A percentile compares a stretch with the other conserved stretches of the same genome.
Conservation (phyloP, 208 protist genomes). For the Leishmania martiniquensis region DNA sequence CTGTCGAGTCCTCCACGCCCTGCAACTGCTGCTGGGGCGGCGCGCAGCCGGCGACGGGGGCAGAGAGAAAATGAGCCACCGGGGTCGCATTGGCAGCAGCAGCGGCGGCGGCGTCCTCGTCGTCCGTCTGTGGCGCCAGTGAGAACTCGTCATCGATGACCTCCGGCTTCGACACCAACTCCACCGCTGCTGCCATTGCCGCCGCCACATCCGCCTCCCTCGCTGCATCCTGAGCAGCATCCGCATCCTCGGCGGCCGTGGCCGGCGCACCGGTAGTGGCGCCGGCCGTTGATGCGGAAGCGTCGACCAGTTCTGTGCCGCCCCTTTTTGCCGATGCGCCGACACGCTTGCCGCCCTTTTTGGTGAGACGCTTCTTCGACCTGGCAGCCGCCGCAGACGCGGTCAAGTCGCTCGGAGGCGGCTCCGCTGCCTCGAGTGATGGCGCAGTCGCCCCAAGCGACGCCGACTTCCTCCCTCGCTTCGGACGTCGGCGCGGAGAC, state of each 20-base stretch:
- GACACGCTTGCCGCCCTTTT: constrained; percentile 4
- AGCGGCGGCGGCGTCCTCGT: too few species aligned
- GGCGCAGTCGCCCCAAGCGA: not conserved
- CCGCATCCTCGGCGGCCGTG: not conserved
- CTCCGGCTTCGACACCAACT: constrained; percentile 1
- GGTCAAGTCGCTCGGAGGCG: not conserved
- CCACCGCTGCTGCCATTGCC: constrained; percentile 7
- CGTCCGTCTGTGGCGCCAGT: not conserved
- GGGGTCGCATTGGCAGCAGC: not conserved
- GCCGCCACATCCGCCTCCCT: constrained; percentile 10
- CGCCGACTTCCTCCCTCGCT: not conserved
- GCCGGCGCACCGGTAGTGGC: not conserved
- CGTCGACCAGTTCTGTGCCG: not conserved
- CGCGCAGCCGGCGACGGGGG: not conserved
- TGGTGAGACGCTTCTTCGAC: not conserved
- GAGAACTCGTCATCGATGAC: constrained; percentile 6
- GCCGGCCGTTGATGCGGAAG: not conserved
- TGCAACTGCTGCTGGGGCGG: constrained; percentile 3
- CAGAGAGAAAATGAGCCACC: not conserved
- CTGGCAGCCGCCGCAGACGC: not conserved
- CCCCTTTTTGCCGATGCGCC: not conserved
- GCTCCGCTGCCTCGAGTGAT: not conserved
- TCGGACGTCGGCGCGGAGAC: constrained; percentile 3
- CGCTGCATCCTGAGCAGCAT: not conserved
- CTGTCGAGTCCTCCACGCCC: not conserved